Base-by-base conservation (phyloP, 805 yeast genomes). In the Candida ipomoeae region DNA sequence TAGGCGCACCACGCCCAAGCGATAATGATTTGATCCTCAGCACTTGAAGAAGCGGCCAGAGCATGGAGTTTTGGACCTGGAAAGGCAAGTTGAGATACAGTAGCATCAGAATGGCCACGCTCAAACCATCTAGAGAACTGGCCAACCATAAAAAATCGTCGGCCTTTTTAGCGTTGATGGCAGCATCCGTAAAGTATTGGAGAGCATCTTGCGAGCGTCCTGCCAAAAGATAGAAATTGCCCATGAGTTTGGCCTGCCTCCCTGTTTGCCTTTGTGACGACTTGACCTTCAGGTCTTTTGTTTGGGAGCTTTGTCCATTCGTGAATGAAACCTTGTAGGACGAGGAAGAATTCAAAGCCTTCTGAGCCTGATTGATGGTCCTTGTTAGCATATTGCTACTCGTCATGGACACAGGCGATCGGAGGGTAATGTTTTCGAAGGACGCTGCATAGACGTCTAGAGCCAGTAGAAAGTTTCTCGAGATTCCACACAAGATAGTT, bases 131-230 rank as follows among this genome's bases (percentile, higher is more conserved):
- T n/a, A 92, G 63, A 0, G 96, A 82, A 29, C 92, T 84, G 0
- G 85, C 98, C 13, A 89, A 74, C 98, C 98, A 94, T 7, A 94
- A 69, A 59, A 80, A 79, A 63, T 94, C 99, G 46, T 82, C 82
- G 2, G 84, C 73, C 11, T 79, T 73, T 52, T 81, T 82, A 48
- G 89, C 67, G 21, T 78, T 68, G 2, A 71, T 60, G 1, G 85
- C 75, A 0, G 97, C 84, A 38, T 90, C 96, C n/a, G 84, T 79
- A 58, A 90, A 84, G 51, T 83, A 82, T 21, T 75, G 72, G 48
- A 91, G 63, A 0, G 97, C 95, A 50, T 83, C 87, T 14, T 74
- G 63, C 41, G 85, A 75, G 48, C 87, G 80, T 1, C 99, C 99
- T 0, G 96, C 85, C 43, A 94, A 67, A 13, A 94, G 70, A 60